A percentile compares a stretch with the other conserved stretches of the same genome.
Evolutionary conservation across 1,284 basidiomycete genomes (phyloP).

Genomic region (Moesziomyces globuligerus): DNA sequence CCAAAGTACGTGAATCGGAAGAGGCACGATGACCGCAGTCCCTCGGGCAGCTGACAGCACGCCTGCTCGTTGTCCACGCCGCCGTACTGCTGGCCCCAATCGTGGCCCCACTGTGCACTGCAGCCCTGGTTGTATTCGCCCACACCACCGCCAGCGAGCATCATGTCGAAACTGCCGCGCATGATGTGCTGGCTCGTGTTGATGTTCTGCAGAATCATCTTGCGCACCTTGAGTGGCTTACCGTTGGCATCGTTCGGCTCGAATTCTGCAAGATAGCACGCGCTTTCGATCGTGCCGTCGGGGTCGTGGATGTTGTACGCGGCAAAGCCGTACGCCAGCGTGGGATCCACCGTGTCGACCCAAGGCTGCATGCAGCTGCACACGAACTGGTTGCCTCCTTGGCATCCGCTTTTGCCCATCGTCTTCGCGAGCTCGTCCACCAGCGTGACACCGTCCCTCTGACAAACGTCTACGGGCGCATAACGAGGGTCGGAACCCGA

Average conservation of each 20-base stretch:
- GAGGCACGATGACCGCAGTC: slow-evolving; percentile 28
- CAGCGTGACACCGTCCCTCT: slow-evolving; percentile 31
- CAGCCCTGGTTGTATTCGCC: slow-evolving; percentile 33
- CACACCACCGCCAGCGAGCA: slow-evolving; percentile 34
- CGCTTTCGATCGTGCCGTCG: slow-evolving; percentile 25
- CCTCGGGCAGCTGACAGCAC: slow-evolving; percentile 28
- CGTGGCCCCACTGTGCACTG: slow-evolving; percentile 22
- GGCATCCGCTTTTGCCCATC: slow-evolving; percentile 19
- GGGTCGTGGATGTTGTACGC: slow-evolving; percentile 32
- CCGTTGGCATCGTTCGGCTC: slow-evolving; percentile 17
- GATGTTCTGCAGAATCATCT: slow-evolving; percentile 45
- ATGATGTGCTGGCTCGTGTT: slow-evolving; percentile 24
- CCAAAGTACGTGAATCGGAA: slow-evolving; percentile 28
- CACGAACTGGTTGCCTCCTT: slow-evolving; percentile 23
- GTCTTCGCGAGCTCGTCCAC: not conserved
- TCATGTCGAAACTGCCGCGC: slow-evolving; percentile 30
- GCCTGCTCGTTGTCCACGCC: slow-evolving; percentile 22
- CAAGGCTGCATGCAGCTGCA: slow-evolving; percentile 35
- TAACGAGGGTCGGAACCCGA: not conserved
- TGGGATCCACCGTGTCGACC: slow-evolving; percentile 23
- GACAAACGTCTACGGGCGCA: slow-evolving; percentile 22
- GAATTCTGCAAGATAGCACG: slow-evolving; percentile 32
- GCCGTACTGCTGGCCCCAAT: slow-evolving; percentile 26
- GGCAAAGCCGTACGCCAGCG: slow-evolving; percentile 30
- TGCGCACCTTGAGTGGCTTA: slow-evolving; percentile 29